A percentile compares a stretch with the other conserved stretches of the same genome.
phyloP scores from a whole-genome alignment of 73 alveolate genomes.

The Urostyla sp. region DNA sequence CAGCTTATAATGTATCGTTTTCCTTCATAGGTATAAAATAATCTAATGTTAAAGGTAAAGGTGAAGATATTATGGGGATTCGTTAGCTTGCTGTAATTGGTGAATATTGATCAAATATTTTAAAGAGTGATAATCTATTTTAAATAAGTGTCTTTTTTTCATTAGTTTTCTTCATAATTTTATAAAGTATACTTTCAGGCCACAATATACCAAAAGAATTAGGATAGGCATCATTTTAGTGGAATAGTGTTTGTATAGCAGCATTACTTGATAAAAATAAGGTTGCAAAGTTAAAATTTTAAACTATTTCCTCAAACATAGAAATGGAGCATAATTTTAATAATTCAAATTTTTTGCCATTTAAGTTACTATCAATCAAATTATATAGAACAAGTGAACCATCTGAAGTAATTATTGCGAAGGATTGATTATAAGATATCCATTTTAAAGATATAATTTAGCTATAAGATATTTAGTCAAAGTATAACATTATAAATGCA shows the following conservation, averaged over 20 bases:
- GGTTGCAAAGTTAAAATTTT: slow-evolving; percentile 26
- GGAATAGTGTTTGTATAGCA: slow-evolving; percentile 4
- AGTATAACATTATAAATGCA: not conserved
- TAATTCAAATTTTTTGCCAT: not conserved
- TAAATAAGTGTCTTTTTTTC: slow-evolving; percentile 24
- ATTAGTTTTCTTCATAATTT: slow-evolving; percentile 23
- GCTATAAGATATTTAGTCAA: slow-evolving; percentile 35
- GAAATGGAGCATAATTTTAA: not conserved
- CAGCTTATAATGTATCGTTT: slow-evolving; percentile 12
- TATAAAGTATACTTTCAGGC: slow-evolving; percentile 28
- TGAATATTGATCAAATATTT: slow-evolving; percentile 12
- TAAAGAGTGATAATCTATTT: slow-evolving; percentile 21
- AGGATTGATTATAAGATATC: not conserved
- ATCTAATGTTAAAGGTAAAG: not conserved
- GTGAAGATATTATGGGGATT: not conserved
- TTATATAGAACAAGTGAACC: slow-evolving; percentile 14
- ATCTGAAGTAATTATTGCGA: slow-evolving; percentile 34
- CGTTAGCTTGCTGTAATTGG: slow-evolving; percentile 9
- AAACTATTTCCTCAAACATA: slow-evolving; percentile 41
- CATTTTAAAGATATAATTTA: slow-evolving; percentile 18
- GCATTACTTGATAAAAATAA: not conserved
- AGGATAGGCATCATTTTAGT: not conserved
- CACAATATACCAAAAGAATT: slow-evolving; percentile 31
- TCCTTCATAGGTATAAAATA: slow-evolving; percentile 1
- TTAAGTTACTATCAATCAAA: not conserved